Percentiles rank a stretch among this genome's conserved stretches.
These are phyloP conservation scores for Tolypocladium nubicola DNA, from an alignment of 2,329 filamentous ascomycete genomes.

Conservation along the genomic window DNA sequence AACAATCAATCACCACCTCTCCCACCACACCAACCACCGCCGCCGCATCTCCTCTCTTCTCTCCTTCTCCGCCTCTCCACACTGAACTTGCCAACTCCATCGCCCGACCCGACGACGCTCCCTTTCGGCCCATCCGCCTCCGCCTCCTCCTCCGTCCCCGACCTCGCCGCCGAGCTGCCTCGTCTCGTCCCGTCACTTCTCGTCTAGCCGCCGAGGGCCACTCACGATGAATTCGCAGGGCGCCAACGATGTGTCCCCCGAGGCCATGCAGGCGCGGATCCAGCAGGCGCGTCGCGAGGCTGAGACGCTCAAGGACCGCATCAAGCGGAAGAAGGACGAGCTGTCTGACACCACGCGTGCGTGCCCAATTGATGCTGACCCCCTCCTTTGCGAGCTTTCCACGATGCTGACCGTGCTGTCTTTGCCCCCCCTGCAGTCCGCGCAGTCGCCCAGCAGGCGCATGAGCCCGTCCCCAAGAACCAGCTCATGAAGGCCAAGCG, in stretches of 20 bases:
- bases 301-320: conserved; percentile 93
- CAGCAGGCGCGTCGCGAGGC: conserved; percentile 92
- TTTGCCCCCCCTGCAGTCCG: conserved; percentile 50
- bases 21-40: conserved; percentile 3
- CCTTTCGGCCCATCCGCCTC: conserved; percentile 7
- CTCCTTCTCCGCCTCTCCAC: conserved; percentile 22
- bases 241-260: conserved; percentile 54
- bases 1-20: conserved; percentile 9
- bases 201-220: conserved; percentile 3
- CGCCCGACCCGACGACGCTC: conserved; percentile 13
- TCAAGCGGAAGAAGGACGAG: conserved; percentile 99
- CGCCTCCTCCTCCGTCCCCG: conserved; percentile 5
- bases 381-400: background rate
- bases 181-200: conserved; percentile 2
- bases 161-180: conserved; percentile 1
- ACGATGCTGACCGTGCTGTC: conserved; percentile 13
- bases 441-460: conserved; percentile 83
- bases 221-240: conserved; percentile 45
- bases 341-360: conserved; percentile 94
- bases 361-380: conserved; percentile 26
- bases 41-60: conserved; percentile 5
- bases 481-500: conserved; percentile 94
- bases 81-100: conserved; percentile 14
- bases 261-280: conserved; percentile 87
- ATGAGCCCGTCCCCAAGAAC: conserved; percentile 84